These are phyloP conservation scores for Arthrobotrys sphaeroides DNA, from an alignment of 2,329 filamentous ascomycete species.

Conservation along the genomic window DNA sequence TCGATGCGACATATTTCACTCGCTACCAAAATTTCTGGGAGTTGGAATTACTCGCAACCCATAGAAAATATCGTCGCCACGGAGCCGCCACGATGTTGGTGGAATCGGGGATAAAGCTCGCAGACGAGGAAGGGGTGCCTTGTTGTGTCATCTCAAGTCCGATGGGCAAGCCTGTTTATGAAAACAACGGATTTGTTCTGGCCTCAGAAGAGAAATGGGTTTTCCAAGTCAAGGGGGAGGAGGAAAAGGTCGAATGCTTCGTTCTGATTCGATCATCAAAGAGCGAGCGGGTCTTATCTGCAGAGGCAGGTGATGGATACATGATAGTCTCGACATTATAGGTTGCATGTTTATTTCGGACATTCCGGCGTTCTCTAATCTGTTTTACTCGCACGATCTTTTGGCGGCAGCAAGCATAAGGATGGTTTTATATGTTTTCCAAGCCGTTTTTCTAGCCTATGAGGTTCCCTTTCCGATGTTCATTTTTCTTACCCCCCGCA, in stretches of 20 bases:
- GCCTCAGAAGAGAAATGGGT: slow-evolving; percentile 48
- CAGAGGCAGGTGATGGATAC: slow-evolving; percentile 48
- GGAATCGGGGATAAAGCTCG: slow-evolving; percentile 44
- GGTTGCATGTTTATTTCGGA: slow-evolving; percentile 25
- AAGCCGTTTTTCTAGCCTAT: background rate
- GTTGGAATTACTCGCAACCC: slow-evolving; percentile 37
- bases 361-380: slow-evolving; percentile 10
- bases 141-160: slow-evolving; percentile 49
- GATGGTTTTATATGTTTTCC: slow-evolving; percentile 24
- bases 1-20: slow-evolving; percentile 41
- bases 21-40: slow-evolving; percentile 49
- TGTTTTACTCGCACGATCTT: slow-evolving; percentile 2
- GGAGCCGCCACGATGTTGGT: slow-evolving; percentile 49
- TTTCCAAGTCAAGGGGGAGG: slow-evolving; percentile 50
- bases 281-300: slow-evolving; percentile 37
- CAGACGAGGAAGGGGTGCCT: slow-evolving; percentile 50
- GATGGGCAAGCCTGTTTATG: slow-evolving; percentile 49
- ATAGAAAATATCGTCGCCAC: slow-evolving; percentile 47
- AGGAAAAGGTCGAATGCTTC: slow-evolving; percentile 50
- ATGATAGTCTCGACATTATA: slow-evolving; percentile 53
- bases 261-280: slow-evolving; percentile 49
- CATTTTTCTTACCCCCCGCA: background rate
- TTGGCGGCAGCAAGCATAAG: slow-evolving; percentile 23
- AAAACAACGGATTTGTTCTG: slow-evolving; percentile 48
- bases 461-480: background rate